Percentiles rank a stretch among this genome's conserved stretches.
These are phyloP conservation scores for Cercophora samala DNA, from an alignment of 495 filamentous ascomycete genomes.

Conservation along the genomic window DNA sequence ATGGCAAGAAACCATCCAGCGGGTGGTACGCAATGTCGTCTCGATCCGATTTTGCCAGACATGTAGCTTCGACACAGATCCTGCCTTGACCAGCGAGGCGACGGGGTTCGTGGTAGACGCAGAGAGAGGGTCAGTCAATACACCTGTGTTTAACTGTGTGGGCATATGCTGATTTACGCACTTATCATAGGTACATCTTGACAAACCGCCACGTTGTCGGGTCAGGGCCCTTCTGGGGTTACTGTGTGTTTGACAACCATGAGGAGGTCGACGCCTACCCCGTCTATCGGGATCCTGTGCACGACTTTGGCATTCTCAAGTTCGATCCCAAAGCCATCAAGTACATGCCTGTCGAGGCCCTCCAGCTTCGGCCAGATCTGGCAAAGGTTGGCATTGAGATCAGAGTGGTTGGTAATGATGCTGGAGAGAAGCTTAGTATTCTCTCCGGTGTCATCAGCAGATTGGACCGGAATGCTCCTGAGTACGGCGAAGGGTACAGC, in stretches of 20 bases:
- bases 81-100: constrained; percentile 88
- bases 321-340: constrained; percentile 95
- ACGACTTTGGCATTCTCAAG: constrained; percentile 95
- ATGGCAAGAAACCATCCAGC: constrained; percentile 95
- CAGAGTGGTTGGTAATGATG: constrained; percentile 96
- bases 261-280: constrained; percentile 95
- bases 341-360: constrained; percentile 82
- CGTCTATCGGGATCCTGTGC: constrained; percentile 97
- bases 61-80: constrained; percentile 94
- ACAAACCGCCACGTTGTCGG: constrained; percentile 95
- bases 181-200: constrained; percentile 58
- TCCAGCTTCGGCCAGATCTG: constrained; percentile 81
- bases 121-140: constrained; percentile 66
- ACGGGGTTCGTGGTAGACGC: constrained; percentile 98
- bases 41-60: constrained; percentile 99
- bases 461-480: constrained; percentile 91
- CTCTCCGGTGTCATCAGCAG: constrained; percentile 95
- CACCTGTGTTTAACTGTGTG: constrained; percentile 13
- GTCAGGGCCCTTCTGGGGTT: constrained; percentile 94
- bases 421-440: constrained; percentile 97
- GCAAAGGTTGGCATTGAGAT: constrained; percentile 90
- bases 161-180: neutral
- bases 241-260: constrained; percentile 97
- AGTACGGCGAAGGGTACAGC: constrained; percentile 97
- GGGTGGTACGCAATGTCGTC: constrained; percentile 87